Evolutionary conservation across 2,329 filamentous ascomycete genomes (phyloP).

Genomic region (Didymella pinodella): DNA sequence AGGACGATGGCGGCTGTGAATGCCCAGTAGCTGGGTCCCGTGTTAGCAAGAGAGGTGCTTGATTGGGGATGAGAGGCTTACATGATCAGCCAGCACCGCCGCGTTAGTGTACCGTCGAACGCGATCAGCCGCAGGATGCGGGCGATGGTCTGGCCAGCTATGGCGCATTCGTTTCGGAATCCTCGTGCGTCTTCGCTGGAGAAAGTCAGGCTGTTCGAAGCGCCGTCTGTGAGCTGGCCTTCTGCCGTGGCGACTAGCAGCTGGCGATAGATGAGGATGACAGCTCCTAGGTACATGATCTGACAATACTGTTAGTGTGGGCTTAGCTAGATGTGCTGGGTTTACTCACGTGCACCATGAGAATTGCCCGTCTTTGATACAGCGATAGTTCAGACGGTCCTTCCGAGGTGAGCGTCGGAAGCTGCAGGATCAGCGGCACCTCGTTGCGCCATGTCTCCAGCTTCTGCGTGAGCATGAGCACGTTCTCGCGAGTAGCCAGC

Average conservation of each 20-base stretch:
- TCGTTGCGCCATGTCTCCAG: conserved; percentile 46
- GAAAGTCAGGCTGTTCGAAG: conserved; percentile 34
- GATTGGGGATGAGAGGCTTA: conserved; percentile 20
- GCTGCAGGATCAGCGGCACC: conserved; percentile 44
- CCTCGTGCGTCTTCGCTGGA: conserved; percentile 36
- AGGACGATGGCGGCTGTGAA: conserved; percentile 48
- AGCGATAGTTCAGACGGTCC: conserved; percentile 35
- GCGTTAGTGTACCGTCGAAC: conserved; percentile 47
- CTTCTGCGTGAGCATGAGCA: conserved; percentile 40
- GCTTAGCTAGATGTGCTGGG: too few species aligned
- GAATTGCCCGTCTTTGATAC: conserved; percentile 46
- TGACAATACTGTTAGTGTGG: conserved; percentile 14
- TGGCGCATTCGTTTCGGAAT: conserved; percentile 44
- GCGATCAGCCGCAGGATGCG: conserved; percentile 46
- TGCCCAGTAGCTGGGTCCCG: conserved; percentile 43
- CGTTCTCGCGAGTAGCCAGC: conserved; percentile 40
- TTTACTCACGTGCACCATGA: conserved; percentile 49
- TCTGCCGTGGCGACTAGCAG: conserved; percentile 46
- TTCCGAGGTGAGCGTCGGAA: conserved; percentile 40
- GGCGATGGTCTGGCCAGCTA: conserved; percentile 48
- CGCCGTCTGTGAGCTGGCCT: conserved; percentile 39
- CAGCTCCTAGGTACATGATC: conserved; percentile 51
- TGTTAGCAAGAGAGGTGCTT: not conserved
- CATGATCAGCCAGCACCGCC: conserved; percentile 51
- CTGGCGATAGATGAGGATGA: conserved; percentile 49